phyloP scores from a whole-genome alignment of 805 yeast species.

The Monosporozyma siamensis region DNA sequence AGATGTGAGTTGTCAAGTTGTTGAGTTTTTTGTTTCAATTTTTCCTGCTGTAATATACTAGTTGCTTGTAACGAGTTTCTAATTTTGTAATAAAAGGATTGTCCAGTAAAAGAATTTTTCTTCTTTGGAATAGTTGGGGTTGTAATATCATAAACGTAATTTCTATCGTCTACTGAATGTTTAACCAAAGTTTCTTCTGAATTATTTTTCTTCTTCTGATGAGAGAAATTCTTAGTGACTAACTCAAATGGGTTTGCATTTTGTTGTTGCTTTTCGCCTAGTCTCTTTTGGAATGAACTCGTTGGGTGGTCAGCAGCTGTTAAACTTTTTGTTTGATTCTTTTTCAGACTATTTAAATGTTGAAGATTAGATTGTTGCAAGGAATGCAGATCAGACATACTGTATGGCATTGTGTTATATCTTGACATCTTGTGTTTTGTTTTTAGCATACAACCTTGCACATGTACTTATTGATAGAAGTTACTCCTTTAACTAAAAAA shows the following conservation, averaged over 20 bases:
- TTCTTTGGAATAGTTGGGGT: conserved; percentile 3
- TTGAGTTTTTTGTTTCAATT: conserved; percentile 29
- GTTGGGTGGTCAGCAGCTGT: conserved; percentile 19
- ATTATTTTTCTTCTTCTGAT: no score
- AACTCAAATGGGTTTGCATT: background rate
- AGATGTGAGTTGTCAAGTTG: background rate
- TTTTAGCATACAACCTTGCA: background rate
- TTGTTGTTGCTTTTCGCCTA: background rate
- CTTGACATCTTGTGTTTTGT: conserved; percentile 22
- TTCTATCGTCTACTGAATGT: background rate
- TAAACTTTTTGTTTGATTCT: conserved; percentile 33
- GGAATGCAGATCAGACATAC: conserved; percentile 13
- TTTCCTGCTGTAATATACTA: background rate
- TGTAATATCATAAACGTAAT: background rate
- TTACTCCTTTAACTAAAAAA: no score
- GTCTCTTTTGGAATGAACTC: background rate
- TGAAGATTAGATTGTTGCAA: conserved; percentile 19
- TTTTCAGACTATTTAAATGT: conserved; percentile 15
- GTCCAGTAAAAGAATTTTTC: conserved; percentile 9
- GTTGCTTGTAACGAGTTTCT: conserved; percentile 10
- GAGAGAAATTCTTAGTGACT: no score
- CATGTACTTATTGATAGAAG: no score
- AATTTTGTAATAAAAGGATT: conserved; percentile 9
- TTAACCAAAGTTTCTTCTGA: background rate
- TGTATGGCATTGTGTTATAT: conserved; percentile 31